A percentile compares a stretch with the other conserved stretches of the same genome.
Conservation (phyloP, 768 basidiomycete species). For the Pseudohyphozyma bogoriensis region DNA sequence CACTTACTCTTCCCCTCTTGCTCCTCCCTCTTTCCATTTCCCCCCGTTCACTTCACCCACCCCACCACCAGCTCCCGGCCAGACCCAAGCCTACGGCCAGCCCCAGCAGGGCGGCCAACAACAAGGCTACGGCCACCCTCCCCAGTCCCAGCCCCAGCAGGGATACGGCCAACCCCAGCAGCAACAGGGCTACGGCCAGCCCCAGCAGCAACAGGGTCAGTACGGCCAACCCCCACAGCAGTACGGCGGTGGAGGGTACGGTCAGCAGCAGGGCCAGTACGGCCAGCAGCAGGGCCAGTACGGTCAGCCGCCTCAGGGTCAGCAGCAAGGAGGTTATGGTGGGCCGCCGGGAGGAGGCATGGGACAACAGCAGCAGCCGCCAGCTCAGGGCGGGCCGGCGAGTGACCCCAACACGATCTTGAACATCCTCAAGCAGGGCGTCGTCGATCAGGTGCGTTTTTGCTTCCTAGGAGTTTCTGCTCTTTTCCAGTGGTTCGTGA, state of each 20-base stretch:
- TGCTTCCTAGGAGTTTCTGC: background rate
- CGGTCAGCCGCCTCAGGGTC: background rate
- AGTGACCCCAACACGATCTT: conserved; percentile 8
- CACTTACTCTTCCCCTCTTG: background rate
- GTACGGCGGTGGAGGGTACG: background rate
- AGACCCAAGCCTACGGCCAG: background rate
- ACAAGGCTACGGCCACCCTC: conserved; percentile 2
- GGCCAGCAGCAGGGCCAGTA: conserved; percentile 2
- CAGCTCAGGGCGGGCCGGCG: background rate
- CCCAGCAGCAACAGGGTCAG: conserved; percentile 1
- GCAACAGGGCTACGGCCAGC: conserved; percentile 5
- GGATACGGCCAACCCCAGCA: background rate
- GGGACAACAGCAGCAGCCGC: background rate
- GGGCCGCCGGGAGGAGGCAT: background rate
- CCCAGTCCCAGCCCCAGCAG: background rate
- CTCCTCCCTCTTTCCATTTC: background rate
- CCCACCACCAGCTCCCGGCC: background rate
- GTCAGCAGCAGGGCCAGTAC: background rate
- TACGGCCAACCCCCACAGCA: conserved; percentile 8
- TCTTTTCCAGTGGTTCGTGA: background rate
- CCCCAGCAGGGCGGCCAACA: background rate
- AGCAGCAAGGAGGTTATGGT: background rate
- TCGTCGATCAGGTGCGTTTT: conserved; percentile 17
- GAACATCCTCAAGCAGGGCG: conserved; percentile 11
- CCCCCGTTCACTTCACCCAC: background rate